Evolutionary conservation across 192 early-diverging fungal species (phyloP).

Genomic region (Dimargaris cristalligena): DNA sequence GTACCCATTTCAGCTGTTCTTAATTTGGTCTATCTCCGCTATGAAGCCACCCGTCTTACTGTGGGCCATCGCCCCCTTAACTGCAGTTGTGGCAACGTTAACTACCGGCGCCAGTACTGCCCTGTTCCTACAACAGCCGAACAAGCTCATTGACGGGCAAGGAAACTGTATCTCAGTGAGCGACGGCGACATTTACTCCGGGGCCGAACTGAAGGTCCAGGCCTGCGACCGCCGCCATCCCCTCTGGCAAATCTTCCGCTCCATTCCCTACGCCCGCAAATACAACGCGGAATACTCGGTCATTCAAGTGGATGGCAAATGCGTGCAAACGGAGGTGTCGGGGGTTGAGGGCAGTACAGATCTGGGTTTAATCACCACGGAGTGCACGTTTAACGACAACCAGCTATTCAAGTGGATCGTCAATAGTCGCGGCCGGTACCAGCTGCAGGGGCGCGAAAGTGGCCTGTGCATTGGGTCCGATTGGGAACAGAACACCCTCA

Average conservation of each 20-base stretch:
- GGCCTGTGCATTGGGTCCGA: background rate
- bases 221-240: background rate
- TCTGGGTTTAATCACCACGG: background rate
- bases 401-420: background rate
- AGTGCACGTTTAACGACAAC: background rate
- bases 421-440: background rate
- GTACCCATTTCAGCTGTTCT: no score
- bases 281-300: background rate
- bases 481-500: background rate
- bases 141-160: background rate
- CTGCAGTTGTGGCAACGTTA: no score
- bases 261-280: background rate
- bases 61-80: no score
- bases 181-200: background rate
- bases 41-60: no score
- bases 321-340: background rate
- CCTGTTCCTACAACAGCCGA: constrained; percentile 1
- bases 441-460: background rate
- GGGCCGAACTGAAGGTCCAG: background rate
- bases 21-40: no score
- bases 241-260: background rate
- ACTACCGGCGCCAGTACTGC: no score
- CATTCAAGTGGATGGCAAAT: background rate
- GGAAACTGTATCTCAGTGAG: background rate
- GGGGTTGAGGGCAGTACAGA: background rate